phyloP scores from a whole-genome alignment of 306 rosid genomes.

The Prinsepia uniflora region DNA sequence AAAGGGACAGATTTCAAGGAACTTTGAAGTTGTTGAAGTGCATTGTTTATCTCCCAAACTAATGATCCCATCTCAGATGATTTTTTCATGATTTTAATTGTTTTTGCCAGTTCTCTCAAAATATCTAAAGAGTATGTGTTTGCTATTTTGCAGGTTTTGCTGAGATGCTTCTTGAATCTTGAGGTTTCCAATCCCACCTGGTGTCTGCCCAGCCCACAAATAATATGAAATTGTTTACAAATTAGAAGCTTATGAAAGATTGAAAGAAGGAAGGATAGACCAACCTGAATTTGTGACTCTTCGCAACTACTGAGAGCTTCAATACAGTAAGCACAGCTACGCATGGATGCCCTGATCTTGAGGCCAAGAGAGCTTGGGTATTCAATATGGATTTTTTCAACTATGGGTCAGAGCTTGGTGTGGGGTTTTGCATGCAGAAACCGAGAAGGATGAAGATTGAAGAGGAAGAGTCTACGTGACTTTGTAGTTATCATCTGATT shows the following conservation, averaged over 20 bases:
- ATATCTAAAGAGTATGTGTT: constrained; percentile 37
- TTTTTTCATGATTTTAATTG: constrained; percentile 54
- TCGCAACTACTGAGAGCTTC: constrained; percentile 70
- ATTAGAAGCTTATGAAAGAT: not conserved
- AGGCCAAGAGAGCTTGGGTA: no score
- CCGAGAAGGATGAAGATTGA: no score
- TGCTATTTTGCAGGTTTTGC: constrained; percentile 33
- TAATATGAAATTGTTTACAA: not conserved
- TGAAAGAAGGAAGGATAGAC: not conserved
- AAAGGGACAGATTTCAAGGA: constrained; percentile 43
- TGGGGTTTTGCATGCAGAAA: no score
- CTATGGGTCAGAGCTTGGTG: no score
- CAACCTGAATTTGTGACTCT: constrained; percentile 51
- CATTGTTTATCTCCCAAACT: constrained; percentile 46
- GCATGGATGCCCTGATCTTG: constrained; percentile 59
- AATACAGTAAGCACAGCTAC: constrained; percentile 60
- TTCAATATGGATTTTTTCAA: no score
- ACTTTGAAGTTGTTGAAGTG: constrained; percentile 44
- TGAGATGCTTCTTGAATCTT: constrained; percentile 45
- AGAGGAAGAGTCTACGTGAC: no score
- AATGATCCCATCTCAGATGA: constrained; percentile 40
- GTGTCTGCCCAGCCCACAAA: constrained; percentile 1
- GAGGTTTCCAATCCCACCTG: constrained; percentile 36
- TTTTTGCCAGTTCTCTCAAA: constrained; percentile 46
- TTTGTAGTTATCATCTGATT: no score